phyloP scores from a whole-genome alignment of 257 asterid genomes.

The Solanum habrochaites region DNA sequence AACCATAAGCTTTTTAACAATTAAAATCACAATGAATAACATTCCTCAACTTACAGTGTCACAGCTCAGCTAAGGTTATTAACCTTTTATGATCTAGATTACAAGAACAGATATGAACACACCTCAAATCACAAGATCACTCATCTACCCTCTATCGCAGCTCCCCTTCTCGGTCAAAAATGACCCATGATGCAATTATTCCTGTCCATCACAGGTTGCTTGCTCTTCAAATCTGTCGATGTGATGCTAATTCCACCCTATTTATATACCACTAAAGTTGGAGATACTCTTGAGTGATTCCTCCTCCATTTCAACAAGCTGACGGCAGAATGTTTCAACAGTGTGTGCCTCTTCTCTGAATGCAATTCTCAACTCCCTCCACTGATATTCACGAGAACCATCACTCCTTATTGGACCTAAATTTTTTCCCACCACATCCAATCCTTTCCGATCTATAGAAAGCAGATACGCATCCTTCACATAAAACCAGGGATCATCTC shows the following conservation, averaged over 20 bases:
- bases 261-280: constrained; percentile 47
- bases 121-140: not conserved
- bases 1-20: not conserved
- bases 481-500: not conserved
- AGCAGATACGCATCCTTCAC: constrained; percentile 72
- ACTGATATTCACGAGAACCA: constrained; percentile 57
- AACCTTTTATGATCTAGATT: not conserved
- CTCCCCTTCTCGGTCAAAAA: not conserved
- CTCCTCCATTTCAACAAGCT: constrained; percentile 78
- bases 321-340: constrained; percentile 48
- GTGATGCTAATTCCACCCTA: not conserved
- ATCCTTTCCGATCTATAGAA: constrained; percentile 69
- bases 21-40: not conserved
- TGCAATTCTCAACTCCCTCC: constrained; percentile 69
- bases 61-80: not conserved
- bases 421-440: constrained; percentile 70
- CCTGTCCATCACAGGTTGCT: not conserved
- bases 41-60: not conserved
- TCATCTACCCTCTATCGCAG: not conserved
- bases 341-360: constrained; percentile 46
- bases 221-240: not conserved
- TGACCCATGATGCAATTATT: not conserved
- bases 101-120: not conserved
- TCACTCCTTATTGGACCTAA: constrained; percentile 34
- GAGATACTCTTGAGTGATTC: constrained; percentile 59